Evolutionary conservation across 306 rosid species (phyloP).

Genomic region (Argentina anserina): DNA sequence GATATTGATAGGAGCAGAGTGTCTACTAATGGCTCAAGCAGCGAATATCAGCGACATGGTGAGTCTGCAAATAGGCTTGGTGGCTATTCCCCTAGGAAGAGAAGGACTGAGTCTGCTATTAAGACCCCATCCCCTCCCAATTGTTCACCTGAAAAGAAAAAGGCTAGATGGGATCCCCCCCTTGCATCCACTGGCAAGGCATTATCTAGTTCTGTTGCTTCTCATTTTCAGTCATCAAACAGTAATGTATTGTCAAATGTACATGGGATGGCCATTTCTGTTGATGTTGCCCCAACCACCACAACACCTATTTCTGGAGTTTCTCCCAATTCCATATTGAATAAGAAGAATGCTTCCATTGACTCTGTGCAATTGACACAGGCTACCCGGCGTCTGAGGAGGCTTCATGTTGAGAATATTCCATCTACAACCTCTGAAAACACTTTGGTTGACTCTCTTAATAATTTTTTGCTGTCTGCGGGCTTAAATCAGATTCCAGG

Average conservation of each 20-base stretch:
- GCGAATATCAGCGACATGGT: slow-evolving; percentile 54
- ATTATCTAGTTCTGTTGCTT: slow-evolving; percentile 42
- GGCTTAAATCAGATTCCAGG: slow-evolving; percentile 61
- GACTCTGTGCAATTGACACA: slow-evolving; percentile 87
- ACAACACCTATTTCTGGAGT: slow-evolving; percentile 35
- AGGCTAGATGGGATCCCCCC: slow-evolving; percentile 76
- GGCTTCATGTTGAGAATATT: slow-evolving; percentile 85
- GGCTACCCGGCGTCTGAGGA: slow-evolving; percentile 89
- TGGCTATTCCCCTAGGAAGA: slow-evolving; percentile 97
- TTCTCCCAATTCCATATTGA: slow-evolving; percentile 33
- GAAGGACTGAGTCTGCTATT: slow-evolving; percentile 70
- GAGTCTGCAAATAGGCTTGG: slow-evolving; percentile 73
- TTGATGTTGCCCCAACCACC: slow-evolving; percentile 40
- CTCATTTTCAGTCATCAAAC: slow-evolving; percentile 47
- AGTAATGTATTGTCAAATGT: slow-evolving; percentile 35
- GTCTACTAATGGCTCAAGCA: slow-evolving; percentile 62
- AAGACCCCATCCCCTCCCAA: slow-evolving; percentile 78
- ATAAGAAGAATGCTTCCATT: slow-evolving; percentile 46
- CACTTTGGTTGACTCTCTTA: slow-evolving; percentile 66
- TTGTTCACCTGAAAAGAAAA: slow-evolving; percentile 64
- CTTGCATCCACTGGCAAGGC: slow-evolving; percentile 44
- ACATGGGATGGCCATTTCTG: slow-evolving; percentile 40
- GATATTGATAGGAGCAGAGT: slow-evolving; percentile 50
- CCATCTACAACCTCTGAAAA: slow-evolving; percentile 79
- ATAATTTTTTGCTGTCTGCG: slow-evolving; percentile 56